Evolutionary conservation across 2,329 filamentous ascomycete species (phyloP).

Genomic region (Plenodomus lindquistii): DNA sequence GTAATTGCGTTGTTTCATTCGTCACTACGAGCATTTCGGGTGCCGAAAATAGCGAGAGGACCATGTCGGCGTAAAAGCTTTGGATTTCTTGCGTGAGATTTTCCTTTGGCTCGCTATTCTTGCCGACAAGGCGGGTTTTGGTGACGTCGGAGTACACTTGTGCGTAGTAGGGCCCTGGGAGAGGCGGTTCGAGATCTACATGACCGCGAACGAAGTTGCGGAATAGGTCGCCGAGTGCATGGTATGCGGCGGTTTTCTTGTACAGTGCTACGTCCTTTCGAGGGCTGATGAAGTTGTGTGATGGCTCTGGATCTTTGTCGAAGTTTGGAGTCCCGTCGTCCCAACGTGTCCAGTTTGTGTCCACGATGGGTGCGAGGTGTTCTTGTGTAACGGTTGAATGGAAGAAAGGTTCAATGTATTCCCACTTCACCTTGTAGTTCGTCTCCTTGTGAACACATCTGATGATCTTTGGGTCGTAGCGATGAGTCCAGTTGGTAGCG

Average conservation of each 20-base stretch:
- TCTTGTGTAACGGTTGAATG: constrained; percentile 22
- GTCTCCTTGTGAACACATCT: constrained; percentile 41
- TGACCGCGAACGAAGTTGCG: constrained; percentile 36
- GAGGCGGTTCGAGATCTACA: constrained; percentile 32
- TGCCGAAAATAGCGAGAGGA: constrained; percentile 40
- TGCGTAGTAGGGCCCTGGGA: constrained; percentile 33
- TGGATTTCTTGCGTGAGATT: constrained; percentile 31
- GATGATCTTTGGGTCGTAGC: constrained; percentile 35
- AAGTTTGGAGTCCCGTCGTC: constrained; percentile 47
- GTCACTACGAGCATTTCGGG: constrained; percentile 37
- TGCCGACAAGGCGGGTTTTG: constrained; percentile 51
- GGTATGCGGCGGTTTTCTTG: constrained; percentile 42
- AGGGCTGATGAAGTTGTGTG: constrained; percentile 30
- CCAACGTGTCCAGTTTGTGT: constrained; percentile 33
- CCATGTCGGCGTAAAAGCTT: constrained; percentile 38
- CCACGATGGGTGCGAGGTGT: constrained; percentile 31
- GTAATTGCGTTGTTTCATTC: constrained; percentile 17
- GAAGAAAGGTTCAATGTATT: constrained; percentile 36
- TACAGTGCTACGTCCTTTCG: constrained; percentile 27
- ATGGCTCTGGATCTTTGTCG: constrained; percentile 24
- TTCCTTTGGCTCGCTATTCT: constrained; percentile 26
- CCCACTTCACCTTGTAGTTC: constrained; percentile 38
- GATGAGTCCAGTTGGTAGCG: constrained; percentile 31
- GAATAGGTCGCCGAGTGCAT: constrained; percentile 37
- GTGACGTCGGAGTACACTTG: constrained; percentile 40